Conservation (phyloP, 1,284 basidiomycete genomes). For the Malassezia globosa region DNA sequence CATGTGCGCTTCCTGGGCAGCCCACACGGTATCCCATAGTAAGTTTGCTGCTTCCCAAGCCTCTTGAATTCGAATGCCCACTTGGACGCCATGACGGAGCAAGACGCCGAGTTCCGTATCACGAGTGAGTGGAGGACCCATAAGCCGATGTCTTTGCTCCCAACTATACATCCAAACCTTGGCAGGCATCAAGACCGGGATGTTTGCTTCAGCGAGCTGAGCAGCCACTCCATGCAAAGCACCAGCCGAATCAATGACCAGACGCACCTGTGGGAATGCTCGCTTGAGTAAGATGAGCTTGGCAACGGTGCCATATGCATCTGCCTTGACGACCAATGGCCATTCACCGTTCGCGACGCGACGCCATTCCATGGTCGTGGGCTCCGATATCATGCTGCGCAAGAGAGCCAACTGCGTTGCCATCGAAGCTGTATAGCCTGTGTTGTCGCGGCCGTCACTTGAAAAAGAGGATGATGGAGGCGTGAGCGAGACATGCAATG, state of each 20-base stretch:
- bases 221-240: slow-evolving; percentile 60
- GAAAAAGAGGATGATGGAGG: too few species aligned
- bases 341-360: slow-evolving; percentile 50
- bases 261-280: slow-evolving; percentile 57
- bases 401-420: slow-evolving; percentile 63
- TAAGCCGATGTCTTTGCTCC: slow-evolving; percentile 59
- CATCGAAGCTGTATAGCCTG: slow-evolving; percentile 49
- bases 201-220: slow-evolving; percentile 58
- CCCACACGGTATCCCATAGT: slow-evolving; percentile 52
- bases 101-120: slow-evolving; percentile 59
- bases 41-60: slow-evolving; percentile 58
- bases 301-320: slow-evolving; percentile 64
- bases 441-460: slow-evolving; percentile 44
- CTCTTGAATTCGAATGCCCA: slow-evolving; percentile 60
- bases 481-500: slow-evolving; percentile 60
- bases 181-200: slow-evolving; percentile 63
- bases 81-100: slow-evolving; percentile 58
- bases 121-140: slow-evolving; percentile 63
- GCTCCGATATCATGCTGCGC: slow-evolving; percentile 53
- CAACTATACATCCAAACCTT: slow-evolving; percentile 59
- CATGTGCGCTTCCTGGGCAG: slow-evolving; percentile 25
- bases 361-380: slow-evolving; percentile 50
- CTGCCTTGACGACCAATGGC: slow-evolving; percentile 61
- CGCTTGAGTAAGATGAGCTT: slow-evolving; percentile 62
- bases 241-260: slow-evolving; percentile 58